Evolutionary conservation across 139 green algal genomes (phyloP).

Genomic region (Zygnema circumcarinatum): DNA sequence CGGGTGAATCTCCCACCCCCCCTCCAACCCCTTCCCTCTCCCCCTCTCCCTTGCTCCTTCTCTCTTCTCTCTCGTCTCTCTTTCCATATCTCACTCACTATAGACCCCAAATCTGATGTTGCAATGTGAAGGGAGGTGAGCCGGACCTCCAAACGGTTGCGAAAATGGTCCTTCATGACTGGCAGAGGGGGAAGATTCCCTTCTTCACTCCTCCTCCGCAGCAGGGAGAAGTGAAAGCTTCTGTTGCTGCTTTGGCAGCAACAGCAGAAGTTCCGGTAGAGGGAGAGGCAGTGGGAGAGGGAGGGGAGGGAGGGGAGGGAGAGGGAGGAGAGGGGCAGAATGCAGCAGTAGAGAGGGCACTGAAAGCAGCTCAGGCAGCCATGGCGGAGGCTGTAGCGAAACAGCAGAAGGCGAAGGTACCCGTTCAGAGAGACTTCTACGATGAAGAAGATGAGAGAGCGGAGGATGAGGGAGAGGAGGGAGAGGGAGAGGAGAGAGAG

Average conservation of each 20-base stretch:
- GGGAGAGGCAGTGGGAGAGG: not conserved
- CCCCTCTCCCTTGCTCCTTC: not conserved
- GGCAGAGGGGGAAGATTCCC: slow-evolving; percentile 96
- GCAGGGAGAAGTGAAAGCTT: slow-evolving; percentile 5
- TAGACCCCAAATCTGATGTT: too few relatives aligned
- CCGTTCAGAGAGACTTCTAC: slow-evolving; percentile 34
- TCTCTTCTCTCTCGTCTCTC: too few relatives aligned
- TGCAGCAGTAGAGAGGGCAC: slow-evolving; percentile 17
- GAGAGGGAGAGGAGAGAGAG: slow-evolving; percentile 38
- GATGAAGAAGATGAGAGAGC: slow-evolving; percentile 38
- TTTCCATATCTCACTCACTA: too few relatives aligned
- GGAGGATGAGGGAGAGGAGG: not conserved
- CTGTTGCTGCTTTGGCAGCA: not conserved
- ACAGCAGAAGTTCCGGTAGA: not conserved
- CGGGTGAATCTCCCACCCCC: slow-evolving; percentile 32
- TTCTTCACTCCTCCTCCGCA: slow-evolving; percentile 88
- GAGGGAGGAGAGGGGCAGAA: slow-evolving; percentile 32
- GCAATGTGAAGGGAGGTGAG: slow-evolving; percentile 79
- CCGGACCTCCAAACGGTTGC: slow-evolving; percentile 93
- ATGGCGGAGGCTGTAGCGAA: slow-evolving; percentile 21
- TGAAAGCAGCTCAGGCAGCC: not conserved
- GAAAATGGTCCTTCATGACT: slow-evolving; percentile 96
- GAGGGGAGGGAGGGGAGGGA: not conserved
- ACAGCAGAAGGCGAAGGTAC: slow-evolving; percentile 22
- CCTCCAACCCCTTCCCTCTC: not conserved